Conservation (phyloP, 2,329 filamentous ascomycete genomes). For the Cladosporium colombiae region DNA sequence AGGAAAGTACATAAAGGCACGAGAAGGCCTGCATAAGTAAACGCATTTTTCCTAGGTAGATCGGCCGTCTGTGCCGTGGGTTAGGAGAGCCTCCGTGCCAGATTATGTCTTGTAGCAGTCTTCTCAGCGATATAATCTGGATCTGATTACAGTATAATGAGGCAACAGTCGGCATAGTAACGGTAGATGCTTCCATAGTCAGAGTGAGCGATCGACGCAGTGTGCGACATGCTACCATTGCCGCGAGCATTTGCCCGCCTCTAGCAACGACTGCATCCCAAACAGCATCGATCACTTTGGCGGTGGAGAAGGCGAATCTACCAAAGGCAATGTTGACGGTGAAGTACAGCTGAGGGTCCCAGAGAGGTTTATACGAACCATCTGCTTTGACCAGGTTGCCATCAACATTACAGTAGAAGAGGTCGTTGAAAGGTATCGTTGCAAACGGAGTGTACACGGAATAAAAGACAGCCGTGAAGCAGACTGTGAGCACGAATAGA, state of each 20-base stretch:
- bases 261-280: conserved; percentile 24
- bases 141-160: conserved; percentile 1
- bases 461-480: neutral
- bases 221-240: neutral
- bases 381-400: conserved; percentile 3
- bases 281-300: conserved; percentile 24
- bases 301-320: conserved; percentile 19
- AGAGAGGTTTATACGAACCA: conserved; percentile 9
- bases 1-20: neutral
- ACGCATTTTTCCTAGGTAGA: neutral
- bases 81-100: neutral
- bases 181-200: neutral
- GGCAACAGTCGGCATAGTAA: neutral
- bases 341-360: conserved; percentile 21
- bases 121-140: neutral
- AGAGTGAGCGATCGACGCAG: neutral
- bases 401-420: conserved; percentile 16
- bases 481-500: neutral
- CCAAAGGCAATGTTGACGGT: conserved; percentile 23
- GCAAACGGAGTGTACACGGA: neutral
- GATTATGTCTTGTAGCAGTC: neutral
- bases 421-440: neutral
- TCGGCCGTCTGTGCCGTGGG: neutral
- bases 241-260: conserved; percentile 22
- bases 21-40: neutral